These are phyloP conservation scores for Globisporangium paroecandrum DNA, from an alignment of 352 stramenopile genomes.

Conservation along the genomic window DNA sequence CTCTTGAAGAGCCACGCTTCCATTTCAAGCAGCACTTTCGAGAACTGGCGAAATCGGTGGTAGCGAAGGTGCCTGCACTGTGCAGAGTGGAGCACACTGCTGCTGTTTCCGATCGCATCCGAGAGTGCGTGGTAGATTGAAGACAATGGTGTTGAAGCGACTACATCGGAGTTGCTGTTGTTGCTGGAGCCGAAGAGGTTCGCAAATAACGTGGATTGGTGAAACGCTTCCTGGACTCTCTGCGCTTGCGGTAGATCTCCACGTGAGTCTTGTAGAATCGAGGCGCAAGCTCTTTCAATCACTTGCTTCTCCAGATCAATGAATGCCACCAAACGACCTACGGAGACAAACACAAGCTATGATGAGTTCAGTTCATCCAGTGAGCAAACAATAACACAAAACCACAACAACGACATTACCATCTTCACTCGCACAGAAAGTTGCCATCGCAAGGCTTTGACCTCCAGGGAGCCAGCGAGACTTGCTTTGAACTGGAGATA, in stretches of 20 bases:
- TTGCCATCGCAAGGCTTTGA: not conserved
- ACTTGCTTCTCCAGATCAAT: slow-evolving; percentile 41
- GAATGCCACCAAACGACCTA: slow-evolving; percentile 30
- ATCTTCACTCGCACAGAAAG: not conserved
- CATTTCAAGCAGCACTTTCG: slow-evolving; percentile 27
- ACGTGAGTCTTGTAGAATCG: slow-evolving; percentile 6
- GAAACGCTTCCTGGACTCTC: not conserved
- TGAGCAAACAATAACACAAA: not conserved
- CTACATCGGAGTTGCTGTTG: not conserved
- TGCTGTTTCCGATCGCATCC: not conserved
- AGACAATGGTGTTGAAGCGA: not conserved
- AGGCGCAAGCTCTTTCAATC: slow-evolving; percentile 24
- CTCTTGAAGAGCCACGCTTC: slow-evolving; percentile 22
- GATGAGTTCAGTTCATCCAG: no score
- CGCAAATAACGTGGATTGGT: slow-evolving; percentile 5
- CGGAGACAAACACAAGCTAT: not conserved
- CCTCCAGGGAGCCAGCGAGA: slow-evolving; percentile 12
- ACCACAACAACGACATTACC: not conserved
- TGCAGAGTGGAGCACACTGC: not conserved
- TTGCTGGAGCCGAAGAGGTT: slow-evolving; percentile 6
- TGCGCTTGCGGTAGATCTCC: slow-evolving; percentile 4
- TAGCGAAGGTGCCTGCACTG: slow-evolving; percentile 7
- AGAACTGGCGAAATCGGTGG: slow-evolving; percentile 31
- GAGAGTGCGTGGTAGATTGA: slow-evolving; percentile 12
- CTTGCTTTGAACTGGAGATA: not conserved